Evolutionary conservation across 139 green algal genomes (phyloP), one percentile per base, ranked within the genome.

Genomic region (Chlamydomonas eustigma): DNA sequence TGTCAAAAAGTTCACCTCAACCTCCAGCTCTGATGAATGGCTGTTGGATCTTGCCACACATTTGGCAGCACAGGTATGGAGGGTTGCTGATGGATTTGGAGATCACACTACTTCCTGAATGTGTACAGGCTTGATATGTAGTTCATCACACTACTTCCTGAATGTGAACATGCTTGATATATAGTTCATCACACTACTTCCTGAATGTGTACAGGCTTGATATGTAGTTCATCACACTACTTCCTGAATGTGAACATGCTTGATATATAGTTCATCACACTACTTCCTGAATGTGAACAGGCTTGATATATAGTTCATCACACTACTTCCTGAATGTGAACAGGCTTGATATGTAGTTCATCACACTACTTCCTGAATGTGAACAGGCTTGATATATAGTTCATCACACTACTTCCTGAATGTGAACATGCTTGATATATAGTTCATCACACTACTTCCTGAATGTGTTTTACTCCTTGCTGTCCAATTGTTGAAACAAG

Each of bases 21-120:
- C 18, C 28, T 25, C 58, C 38, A 22, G 69, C 33, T 37, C 51
- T n/a, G 68, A 25, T 4, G 77, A 79, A 33, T 89, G 85, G 85
- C 37, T 86, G 18, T 69, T 65, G 2, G 81, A 84, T 25, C 71
- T 89, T 25, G 79, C 81, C 3, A 74, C 81, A 1, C 51, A 80
- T 34, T 70, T 89, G 32, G 80, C 73, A 34, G 44, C 81, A 28
- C 68, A 85, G 83, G 83, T 88, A 12, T 18, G 18, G 44, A 58
- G 44, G 44, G 44, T n/a, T n/a, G n/a, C n/a, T n/a, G n/a, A n/a
- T n/a, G n/a, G n/a, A n/a, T n/a, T n/a, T n/a, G n/a, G n/a, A n/a
- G n/a, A 58, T 58, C 18, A 58, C 18, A 28, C 18, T 18, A 28
- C 12, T 58, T 58, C 18, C 44, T 12, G 12, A 12, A 58, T 58